These are phyloP conservation scores for Stemphylium lycopersici DNA, from an alignment of 2,329 filamentous ascomycete genomes.

Conservation along the genomic window DNA sequence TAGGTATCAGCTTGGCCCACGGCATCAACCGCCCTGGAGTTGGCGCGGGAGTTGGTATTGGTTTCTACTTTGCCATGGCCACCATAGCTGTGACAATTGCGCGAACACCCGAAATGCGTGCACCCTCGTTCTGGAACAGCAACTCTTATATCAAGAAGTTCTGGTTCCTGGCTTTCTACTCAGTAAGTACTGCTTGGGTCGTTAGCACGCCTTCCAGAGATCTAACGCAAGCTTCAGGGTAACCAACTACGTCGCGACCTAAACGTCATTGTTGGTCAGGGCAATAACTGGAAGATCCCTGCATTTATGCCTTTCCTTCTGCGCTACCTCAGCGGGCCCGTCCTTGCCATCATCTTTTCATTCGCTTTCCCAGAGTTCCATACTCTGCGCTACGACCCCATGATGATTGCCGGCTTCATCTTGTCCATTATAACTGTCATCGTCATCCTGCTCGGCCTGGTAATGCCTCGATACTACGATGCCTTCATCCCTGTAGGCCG, in stretches of 20 bases:
- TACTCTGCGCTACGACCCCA: constrained; percentile 38
- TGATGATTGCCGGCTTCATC: constrained; percentile 46
- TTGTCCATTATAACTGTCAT: constrained; percentile 49
- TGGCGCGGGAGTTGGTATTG: constrained; percentile 60
- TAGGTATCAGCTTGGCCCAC: constrained; percentile 60
- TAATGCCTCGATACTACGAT: constrained; percentile 62
- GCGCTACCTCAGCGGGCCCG: constrained; percentile 42
- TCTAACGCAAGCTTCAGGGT: constrained; percentile 6
- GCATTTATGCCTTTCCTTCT: constrained; percentile 57
- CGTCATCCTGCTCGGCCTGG: constrained; percentile 55
- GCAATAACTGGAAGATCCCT: constrained; percentile 64
- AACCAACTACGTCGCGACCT: constrained; percentile 61
- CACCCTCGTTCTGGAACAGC: constrained; percentile 52
- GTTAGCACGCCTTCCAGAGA: not conserved
- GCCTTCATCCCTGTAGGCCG: constrained; percentile 58
- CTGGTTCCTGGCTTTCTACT: constrained; percentile 64
- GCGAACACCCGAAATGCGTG: constrained; percentile 51
- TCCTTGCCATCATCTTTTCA: constrained; percentile 44
- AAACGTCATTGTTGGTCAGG: constrained; percentile 60
- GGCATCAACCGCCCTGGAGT: constrained; percentile 49
- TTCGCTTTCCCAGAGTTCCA: constrained; percentile 46
- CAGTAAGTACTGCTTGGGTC: constrained; percentile 51
- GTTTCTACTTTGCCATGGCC: constrained; percentile 55
- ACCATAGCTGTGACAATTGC: constrained; percentile 51
- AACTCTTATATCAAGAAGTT: constrained; percentile 51